phyloP scores from a whole-genome alignment of 129 eudicot species.

The sunflower (Helianthus annuus) region DNA sequence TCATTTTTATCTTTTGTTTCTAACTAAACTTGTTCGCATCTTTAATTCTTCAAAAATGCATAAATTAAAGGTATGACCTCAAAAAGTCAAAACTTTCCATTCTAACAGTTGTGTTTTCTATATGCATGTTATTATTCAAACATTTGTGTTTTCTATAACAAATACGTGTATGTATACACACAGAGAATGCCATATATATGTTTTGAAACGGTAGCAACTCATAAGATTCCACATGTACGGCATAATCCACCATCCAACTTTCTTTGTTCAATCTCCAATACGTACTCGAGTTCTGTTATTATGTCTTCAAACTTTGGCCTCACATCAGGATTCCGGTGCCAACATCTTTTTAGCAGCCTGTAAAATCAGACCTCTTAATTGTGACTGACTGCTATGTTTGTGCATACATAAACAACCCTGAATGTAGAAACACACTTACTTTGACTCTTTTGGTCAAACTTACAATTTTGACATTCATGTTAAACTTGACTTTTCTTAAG shows the following conservation, averaged over 20 bases:
- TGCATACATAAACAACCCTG: neutral
- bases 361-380: neutral
- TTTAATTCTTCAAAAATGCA: no score
- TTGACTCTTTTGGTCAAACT: no score
- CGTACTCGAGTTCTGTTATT: conserved; percentile 42
- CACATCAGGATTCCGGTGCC: conserved; percentile 50
- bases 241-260: conserved; percentile 30
- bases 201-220: conserved; percentile 16
- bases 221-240: conserved; percentile 33
- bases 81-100: no score
- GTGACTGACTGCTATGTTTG: neutral
- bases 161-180: neutral
- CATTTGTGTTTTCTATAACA: neutral
- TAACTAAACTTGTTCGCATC: no score
- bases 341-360: conserved; percentile 59
- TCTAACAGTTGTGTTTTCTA: no score
- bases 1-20: no score
- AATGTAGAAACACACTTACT: no score
- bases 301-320: conserved; percentile 58
- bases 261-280: conserved; percentile 31
- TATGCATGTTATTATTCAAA: no score
- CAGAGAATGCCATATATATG: neutral
- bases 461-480: no score
- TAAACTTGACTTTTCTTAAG: no score
- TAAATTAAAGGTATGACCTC: no score